Percentiles rank a stretch among this genome's conserved stretches.
Evolutionary conservation across 495 filamentous ascomycete species (phyloP).

Genomic region (Penicillium steckii): DNA sequence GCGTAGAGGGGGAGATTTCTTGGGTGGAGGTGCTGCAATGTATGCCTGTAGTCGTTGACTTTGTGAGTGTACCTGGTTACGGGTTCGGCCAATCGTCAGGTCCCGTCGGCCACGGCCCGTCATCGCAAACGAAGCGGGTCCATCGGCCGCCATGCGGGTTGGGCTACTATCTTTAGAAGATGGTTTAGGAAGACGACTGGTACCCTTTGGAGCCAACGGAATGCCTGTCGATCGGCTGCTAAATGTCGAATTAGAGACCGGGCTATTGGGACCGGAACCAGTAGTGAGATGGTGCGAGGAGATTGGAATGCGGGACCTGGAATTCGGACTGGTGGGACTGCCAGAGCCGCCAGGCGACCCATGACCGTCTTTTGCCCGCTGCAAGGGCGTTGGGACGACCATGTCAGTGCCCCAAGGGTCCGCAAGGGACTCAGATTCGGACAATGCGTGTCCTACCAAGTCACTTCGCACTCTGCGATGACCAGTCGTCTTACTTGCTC

Average conservation of each 20-base stretch:
- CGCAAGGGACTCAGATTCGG: conserved; percentile 26
- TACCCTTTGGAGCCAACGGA: conserved; percentile 42
- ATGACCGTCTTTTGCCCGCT: conserved; percentile 25
- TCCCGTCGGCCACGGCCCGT: conserved; percentile 37
- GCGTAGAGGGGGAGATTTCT: conserved; percentile 72
- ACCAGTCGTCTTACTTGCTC: conserved; percentile 20
- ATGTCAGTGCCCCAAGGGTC: conserved; percentile 35
- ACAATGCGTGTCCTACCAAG: conserved; percentile 22
- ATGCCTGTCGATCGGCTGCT: conserved; percentile 31
- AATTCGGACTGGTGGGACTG: conserved; percentile 36
- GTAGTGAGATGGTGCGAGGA: conserved; percentile 47
- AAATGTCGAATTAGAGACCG: conserved; percentile 47
- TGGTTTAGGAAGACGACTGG: conserved; percentile 46
- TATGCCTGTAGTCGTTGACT: conserved; percentile 61
- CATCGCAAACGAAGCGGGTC: conserved; percentile 30
- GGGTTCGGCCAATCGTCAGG: conserved; percentile 30
- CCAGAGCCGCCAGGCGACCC: conserved; percentile 18
- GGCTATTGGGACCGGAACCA: conserved; percentile 44
- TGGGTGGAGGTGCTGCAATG: conserved; percentile 59
- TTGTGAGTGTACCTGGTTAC: conserved; percentile 35
- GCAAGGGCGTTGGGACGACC: conserved; percentile 40
- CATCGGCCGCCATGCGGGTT: conserved; percentile 30
- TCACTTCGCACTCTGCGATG: conserved; percentile 54
- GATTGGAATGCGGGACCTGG: conserved; percentile 59
- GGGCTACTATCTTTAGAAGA: conserved; percentile 33